Base-by-base conservation (phyloP, 2,329 filamentous ascomycete species). In the Orbilia brochopaga region DNA sequence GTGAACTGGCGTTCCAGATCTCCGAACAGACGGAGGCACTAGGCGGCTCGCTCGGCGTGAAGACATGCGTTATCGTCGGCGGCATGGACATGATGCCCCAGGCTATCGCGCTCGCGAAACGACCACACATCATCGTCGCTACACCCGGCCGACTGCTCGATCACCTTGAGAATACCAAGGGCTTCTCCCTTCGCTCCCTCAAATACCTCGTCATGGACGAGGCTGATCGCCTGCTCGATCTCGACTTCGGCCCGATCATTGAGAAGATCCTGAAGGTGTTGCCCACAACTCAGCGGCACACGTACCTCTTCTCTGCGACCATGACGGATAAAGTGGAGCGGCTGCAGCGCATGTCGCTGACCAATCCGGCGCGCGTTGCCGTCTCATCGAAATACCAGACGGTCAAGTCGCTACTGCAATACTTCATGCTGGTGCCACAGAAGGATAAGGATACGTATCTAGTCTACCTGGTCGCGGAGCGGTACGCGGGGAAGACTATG, bases 71-170 rank as follows among this genome's bases (percentile, higher is more conserved):
- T 15, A 87, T 99, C 48, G 90, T 97, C 0, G 94, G 94, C 76
- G 94, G 94, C 48, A 88, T 97, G 83, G 93, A 97, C 75, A 97
- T 97, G 91, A 90, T 97, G 0, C 86, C 90, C 0, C 94, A 99
- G 79, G 81, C 90, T 0, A 95, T 99, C 74, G 90, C 92, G 0
- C 85, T 99, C 0, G 91, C 90, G n/a, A 97, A 96, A 84, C 93
- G 93, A 76, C 94, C 94, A 6, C 94, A 99, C 77, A 88, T 99
- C 23, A 83, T 97, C 21, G 92, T 97, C 42, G 93, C 93, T 0
- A 97, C 93, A 0, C 93, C 93, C 0, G 93, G 92, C 58, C 87
- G 93, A 64, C 82, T 97, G 21, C 83, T 97, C 2, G 94, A 97
- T 77, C 94, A 99, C 76, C 82, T 97, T 7, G 92, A 97, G 79